Percentiles rank a stretch among this genome's conserved stretches.
Conservation (phyloP, 169 alveolate genomes). For the Cyclospora cayetanensis region DNA sequence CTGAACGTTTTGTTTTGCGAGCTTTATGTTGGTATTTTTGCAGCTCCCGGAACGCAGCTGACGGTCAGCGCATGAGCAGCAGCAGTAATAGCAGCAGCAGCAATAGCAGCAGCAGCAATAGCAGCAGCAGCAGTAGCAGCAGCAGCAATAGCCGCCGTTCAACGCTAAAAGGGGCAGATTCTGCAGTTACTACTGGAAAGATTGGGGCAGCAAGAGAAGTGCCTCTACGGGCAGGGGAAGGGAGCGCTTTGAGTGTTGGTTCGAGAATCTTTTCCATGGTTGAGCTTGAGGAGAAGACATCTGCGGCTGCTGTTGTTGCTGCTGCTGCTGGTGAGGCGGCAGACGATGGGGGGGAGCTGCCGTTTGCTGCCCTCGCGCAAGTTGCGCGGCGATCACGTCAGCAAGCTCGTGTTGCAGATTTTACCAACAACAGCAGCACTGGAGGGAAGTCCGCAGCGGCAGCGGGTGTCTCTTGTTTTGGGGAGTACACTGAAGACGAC, state of each 20-base stretch:
- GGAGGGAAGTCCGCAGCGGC: neutral
- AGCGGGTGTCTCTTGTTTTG: neutral
- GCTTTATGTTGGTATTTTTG: neutral
- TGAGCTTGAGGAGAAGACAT: neutral
- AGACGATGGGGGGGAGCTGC: neutral
- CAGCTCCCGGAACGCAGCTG: neutral
- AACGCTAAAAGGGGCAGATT: neutral
- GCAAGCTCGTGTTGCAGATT: constrained; percentile 16
- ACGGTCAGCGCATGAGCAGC: neutral
- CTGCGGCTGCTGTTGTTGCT: neutral
- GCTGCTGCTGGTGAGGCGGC: constrained; percentile 1
- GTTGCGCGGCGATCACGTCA: neutral
- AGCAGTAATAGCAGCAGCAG: constrained; percentile 1
- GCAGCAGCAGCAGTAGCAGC: neutral
- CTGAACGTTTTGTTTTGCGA: too few species aligned
- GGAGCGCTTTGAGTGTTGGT: neutral
- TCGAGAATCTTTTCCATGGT: neutral
- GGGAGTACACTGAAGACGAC: constrained; percentile 9
- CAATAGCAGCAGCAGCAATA: constrained; percentile 13
- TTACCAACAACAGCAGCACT: neutral
- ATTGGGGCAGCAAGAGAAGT: neutral
- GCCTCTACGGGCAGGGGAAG: neutral
- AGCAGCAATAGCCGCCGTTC: constrained; percentile 27
- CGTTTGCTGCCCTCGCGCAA: constrained; percentile 19
- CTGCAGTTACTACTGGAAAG: neutral